These are phyloP conservation scores for Saccharomycodes ludwigii DNA, from an alignment of 805 yeast genomes.

Conservation along the genomic window DNA sequence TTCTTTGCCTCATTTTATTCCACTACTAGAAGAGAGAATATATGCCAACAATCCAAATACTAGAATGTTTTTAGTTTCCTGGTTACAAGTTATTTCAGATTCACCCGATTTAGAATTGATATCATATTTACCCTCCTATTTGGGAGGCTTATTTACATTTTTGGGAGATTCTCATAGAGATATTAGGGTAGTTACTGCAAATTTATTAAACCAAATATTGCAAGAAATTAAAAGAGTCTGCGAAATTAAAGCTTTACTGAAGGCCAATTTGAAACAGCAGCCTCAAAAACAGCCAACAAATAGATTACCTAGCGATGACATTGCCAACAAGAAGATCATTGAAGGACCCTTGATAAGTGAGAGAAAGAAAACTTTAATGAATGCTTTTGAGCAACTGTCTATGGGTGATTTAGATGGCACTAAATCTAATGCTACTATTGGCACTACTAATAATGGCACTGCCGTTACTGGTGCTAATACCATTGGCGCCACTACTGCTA, in stretches of 20 bases:
- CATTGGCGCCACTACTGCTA: too few relatives aligned
- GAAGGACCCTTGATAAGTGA: slow-evolving; percentile 22
- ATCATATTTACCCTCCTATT: slow-evolving; percentile 76
- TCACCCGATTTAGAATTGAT: slow-evolving; percentile 85
- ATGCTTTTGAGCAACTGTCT: slow-evolving; percentile 15
- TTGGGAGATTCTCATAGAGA: slow-evolving; percentile 76
- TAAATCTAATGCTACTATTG: not conserved
- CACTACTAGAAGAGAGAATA: slow-evolving; percentile 81
- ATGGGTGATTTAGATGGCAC: slow-evolving; percentile 3
- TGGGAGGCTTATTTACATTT: slow-evolving; percentile 68
- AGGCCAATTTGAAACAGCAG: slow-evolving; percentile 9
- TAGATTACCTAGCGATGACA: slow-evolving; percentile 13
- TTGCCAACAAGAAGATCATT: slow-evolving; percentile 15
- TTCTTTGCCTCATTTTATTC: slow-evolving; percentile 77
- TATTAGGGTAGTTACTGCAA: slow-evolving; percentile 75
- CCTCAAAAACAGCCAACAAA: slow-evolving; percentile 2
- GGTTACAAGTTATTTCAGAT: slow-evolving; percentile 87
- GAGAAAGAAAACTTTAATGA: slow-evolving; percentile 20
- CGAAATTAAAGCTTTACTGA: slow-evolving; percentile 46
- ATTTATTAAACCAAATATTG: slow-evolving; percentile 58
- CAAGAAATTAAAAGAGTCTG: slow-evolving; percentile 73
- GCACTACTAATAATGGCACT: not conserved
- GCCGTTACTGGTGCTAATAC: too few relatives aligned
- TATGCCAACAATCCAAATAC: slow-evolving; percentile 89
- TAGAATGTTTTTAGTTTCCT: slow-evolving; percentile 79